These are phyloP conservation scores for Ganoderma multipileum DNA, from an alignment of 1,284 basidiomycete genomes.

Conservation along the genomic window DNA sequence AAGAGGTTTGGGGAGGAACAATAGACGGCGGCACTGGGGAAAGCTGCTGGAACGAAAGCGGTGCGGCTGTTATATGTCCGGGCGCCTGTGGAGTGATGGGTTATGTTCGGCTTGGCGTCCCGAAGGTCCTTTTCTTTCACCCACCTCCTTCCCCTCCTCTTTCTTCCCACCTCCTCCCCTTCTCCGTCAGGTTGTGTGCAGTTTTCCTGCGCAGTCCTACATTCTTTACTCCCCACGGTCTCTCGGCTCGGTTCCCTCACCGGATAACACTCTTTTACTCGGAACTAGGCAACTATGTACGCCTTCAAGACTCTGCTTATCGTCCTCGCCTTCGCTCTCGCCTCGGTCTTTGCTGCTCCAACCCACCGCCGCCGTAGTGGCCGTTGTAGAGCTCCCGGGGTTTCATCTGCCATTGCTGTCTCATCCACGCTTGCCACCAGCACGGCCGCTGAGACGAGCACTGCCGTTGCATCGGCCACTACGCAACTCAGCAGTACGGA, in stretches of 20 bases:
- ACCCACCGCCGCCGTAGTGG: conserved; percentile 12
- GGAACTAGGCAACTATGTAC: conserved; percentile 29
- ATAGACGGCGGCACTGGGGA: background rate
- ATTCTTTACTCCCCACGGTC: conserved; percentile 30
- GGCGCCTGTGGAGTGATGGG: conserved; percentile 8
- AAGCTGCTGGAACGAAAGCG: no score
- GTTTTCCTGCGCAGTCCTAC: conserved; percentile 20
- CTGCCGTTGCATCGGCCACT: conserved; percentile 11
- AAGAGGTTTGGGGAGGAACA: no score
- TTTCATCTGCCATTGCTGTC: background rate
- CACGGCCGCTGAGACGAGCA: background rate
- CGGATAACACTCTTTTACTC: conserved; percentile 20
- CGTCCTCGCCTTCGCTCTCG: conserved; percentile 31
- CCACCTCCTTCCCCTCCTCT: conserved; percentile 4
- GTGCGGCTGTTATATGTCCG: background rate
- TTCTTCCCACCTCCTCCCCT: conserved; percentile 12
- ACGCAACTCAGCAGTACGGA: conserved; percentile 10
- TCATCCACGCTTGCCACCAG: conserved; percentile 6
- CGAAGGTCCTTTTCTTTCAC: conserved; percentile 1
- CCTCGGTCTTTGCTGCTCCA: conserved; percentile 32
- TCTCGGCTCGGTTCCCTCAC: conserved; percentile 17
- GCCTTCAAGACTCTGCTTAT: conserved; percentile 35
- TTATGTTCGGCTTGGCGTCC: conserved; percentile 1
- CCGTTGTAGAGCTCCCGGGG: conserved; percentile 22
- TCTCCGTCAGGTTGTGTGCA: conserved; percentile 22